A percentile compares a stretch with the other conserved stretches of the same genome.
phyloP scores from a whole-genome alignment of 306 rosid genomes.

The Cotoneaster glaucophyllus region DNA sequence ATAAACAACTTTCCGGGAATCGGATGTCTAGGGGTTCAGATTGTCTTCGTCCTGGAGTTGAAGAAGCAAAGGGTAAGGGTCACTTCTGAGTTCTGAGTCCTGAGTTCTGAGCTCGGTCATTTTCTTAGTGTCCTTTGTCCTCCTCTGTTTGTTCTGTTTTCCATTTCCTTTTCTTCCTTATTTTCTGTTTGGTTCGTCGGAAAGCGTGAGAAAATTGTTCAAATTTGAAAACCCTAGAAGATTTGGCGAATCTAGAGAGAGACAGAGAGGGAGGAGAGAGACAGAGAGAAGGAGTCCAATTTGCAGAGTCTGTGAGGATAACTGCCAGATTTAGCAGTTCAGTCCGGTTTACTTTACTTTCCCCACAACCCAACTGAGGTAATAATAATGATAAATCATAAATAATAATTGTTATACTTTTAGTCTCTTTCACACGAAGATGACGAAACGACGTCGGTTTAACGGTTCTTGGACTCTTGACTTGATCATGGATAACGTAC shows the following conservation, averaged over 20 bases:
- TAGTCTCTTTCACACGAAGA: too few relatives aligned
- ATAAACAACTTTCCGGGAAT: not conserved
- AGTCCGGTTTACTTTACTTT: not conserved
- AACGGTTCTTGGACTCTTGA: not conserved
- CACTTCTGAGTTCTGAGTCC: not conserved
- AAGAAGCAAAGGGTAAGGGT: not conserved
- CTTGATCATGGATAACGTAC: not conserved
- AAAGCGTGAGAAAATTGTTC: not conserved
- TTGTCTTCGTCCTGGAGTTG: not conserved
- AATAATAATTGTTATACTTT: not conserved
- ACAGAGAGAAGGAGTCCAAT: not conserved
- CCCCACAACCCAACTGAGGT: not conserved
- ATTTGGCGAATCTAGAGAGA: not conserved
- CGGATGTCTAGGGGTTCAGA: slow-evolving; percentile 15
- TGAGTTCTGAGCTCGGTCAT: slow-evolving; percentile 12
- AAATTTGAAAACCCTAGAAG: slow-evolving; percentile 37
- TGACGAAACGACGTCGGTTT: not conserved
- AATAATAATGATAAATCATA: not conserved
- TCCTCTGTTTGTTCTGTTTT: not conserved
- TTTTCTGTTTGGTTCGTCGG: slow-evolving; percentile 14
- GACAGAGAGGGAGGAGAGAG: not conserved
- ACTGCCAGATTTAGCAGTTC: not conserved
- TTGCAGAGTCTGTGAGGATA: not conserved
- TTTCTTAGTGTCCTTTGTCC: not conserved
- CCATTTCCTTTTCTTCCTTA: not conserved